A percentile compares a stretch with the other conserved stretches of the same genome.
Conservation (phyloP, 2,329 filamentous ascomycete genomes). For the Xylaria sp. region DNA sequence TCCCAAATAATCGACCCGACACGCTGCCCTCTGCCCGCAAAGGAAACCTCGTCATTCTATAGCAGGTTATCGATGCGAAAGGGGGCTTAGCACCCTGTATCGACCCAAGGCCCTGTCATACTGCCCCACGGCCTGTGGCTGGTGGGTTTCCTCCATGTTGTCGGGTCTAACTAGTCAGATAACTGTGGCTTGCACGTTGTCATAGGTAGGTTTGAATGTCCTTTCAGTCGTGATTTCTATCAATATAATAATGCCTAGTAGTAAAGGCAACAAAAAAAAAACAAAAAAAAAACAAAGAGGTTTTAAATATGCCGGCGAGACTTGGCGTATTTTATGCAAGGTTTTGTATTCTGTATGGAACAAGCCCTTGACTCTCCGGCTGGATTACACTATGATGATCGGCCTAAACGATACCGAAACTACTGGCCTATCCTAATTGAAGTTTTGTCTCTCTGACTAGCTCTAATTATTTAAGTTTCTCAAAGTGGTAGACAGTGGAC, state of each 20-base stretch:
- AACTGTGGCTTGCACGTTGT: constrained; percentile 7
- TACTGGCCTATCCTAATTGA: too few relatives aligned
- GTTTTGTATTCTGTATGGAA: too few relatives aligned
- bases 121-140: constrained; percentile 29
- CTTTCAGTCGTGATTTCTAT: neutral
- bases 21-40: neutral
- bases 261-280: neutral
- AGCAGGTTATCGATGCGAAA: constrained; percentile 8
- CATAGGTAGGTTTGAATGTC: neutral
- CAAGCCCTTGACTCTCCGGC: too few relatives aligned
- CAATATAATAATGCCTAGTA: neutral
- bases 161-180: neutral
- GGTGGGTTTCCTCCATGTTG: neutral
- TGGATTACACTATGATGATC: too few relatives aligned
- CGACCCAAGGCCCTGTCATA: constrained; percentile 3
- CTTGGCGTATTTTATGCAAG: too few relatives aligned
- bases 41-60: constrained; percentile 21
- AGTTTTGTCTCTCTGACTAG: neutral
- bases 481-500: neutral
- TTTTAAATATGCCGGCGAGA: too few relatives aligned
- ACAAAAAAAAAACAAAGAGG: neutral
- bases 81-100: constrained; percentile 19
- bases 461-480: neutral
- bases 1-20: constrained; percentile 9
- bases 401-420: too few relatives aligned